A percentile compares a stretch with the other conserved stretches of the same genome.
Evolutionary conservation across 2,329 filamentous ascomycete species (phyloP).

Genomic region (Curvularia sp.): DNA sequence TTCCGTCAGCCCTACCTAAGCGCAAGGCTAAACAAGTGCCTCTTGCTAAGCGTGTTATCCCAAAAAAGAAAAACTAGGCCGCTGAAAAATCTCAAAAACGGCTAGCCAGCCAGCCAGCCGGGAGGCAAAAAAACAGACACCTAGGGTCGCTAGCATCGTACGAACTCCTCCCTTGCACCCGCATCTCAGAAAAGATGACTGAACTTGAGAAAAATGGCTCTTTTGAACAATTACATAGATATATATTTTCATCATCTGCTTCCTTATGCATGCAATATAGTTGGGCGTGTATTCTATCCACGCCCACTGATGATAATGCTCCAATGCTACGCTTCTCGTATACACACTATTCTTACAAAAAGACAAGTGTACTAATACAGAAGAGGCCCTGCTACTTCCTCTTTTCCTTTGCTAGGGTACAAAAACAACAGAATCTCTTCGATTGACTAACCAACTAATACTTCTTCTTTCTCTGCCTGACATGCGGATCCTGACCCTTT

Average conservation of each 20-base stretch:
- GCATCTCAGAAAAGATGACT: neutral
- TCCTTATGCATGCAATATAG: neutral
- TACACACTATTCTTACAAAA: neutral
- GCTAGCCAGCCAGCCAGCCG: no score
- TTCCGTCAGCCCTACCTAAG: neutral
- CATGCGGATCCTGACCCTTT: slow-evolving; percentile 44
- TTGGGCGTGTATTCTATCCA: neutral
- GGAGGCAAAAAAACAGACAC: no score
- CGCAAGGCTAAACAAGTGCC: no score
- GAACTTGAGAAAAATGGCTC: neutral
- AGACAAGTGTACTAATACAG: neutral
- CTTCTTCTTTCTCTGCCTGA: slow-evolving; percentile 38
- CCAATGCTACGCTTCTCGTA: neutral
- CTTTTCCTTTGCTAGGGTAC: neutral
- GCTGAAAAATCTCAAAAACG: no score
- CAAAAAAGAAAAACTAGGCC: neutral
- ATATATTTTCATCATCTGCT: neutral
- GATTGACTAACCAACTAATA: slow-evolving; percentile 20
- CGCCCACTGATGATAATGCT: neutral
- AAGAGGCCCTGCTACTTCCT: neutral
- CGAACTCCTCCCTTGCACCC: no score
- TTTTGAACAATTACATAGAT: neutral
- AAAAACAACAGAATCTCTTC: neutral
- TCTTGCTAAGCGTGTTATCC: no score
- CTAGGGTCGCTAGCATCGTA: neutral